Evolutionary conservation across 1,284 basidiomycete species (phyloP).

Genomic region (Ceratobasidium sp.): DNA sequence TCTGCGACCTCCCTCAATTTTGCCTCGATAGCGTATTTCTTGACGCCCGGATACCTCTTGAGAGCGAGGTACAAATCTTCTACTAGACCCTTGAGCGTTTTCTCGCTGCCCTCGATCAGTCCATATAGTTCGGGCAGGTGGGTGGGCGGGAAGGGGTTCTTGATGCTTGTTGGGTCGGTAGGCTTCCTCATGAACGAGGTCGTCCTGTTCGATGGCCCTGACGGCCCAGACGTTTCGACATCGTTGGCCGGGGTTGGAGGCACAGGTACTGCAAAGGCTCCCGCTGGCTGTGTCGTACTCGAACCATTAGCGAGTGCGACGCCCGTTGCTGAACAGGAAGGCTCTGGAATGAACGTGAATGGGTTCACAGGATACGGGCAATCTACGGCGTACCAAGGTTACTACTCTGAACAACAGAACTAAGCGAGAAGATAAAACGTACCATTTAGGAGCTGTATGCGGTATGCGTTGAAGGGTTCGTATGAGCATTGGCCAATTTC

Average conservation of each 20-base stretch:
- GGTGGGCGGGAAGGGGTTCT: slow-evolving; percentile 47
- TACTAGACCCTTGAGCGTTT: slow-evolving; percentile 73
- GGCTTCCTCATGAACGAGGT: slow-evolving; percentile 29
- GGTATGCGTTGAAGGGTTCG: slow-evolving; percentile 74
- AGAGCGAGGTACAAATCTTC: slow-evolving; percentile 79
- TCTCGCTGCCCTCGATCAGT: slow-evolving; percentile 54
- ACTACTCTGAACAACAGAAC: slow-evolving; percentile 25
- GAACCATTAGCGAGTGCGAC: slow-evolving; percentile 43
- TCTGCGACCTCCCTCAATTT: slow-evolving; percentile 81
- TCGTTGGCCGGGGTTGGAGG: slow-evolving; percentile 53
- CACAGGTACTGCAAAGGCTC: slow-evolving; percentile 60
- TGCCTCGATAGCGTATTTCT: slow-evolving; percentile 84
- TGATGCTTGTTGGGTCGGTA: slow-evolving; percentile 40
- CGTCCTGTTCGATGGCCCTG: slow-evolving; percentile 29
- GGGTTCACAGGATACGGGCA: slow-evolving; percentile 80
- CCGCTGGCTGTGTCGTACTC: slow-evolving; percentile 51
- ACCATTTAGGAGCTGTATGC: slow-evolving; percentile 85
- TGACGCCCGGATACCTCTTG: slow-evolving; percentile 68
- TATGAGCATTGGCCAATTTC: slow-evolving; percentile 71
- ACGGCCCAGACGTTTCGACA: neutral
- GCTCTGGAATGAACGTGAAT: slow-evolving; percentile 75
- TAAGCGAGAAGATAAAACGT: slow-evolving; percentile 51
- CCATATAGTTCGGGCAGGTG: slow-evolving; percentile 46
- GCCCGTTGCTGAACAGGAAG: slow-evolving; percentile 55
- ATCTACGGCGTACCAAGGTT: slow-evolving; percentile 62